Conservation (phyloP, 345 rosid genomes). For the Dovyalis caffra region DNA sequence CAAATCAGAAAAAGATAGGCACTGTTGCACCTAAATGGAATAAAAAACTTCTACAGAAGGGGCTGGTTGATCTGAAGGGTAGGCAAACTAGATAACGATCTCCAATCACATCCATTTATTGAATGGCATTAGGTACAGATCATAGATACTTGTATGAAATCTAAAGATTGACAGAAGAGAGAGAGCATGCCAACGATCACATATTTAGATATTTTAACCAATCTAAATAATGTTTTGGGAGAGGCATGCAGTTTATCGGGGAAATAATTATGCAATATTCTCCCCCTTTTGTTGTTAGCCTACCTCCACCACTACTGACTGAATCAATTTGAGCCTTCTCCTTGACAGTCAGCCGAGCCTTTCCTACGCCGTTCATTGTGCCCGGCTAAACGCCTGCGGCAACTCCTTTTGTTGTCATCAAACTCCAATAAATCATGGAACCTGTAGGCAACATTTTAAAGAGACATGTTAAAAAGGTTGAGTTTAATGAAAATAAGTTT, state of each 20-base stretch:
- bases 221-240: constrained; percentile 6
- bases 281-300: constrained; percentile 1
- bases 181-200: constrained; percentile 47
- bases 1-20: no score
- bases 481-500: not conserved
- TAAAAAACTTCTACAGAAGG: no score
- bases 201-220: constrained; percentile 8
- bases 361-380: constrained; percentile 89
- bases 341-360: constrained; percentile 43
- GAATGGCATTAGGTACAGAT: not conserved
- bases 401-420: constrained; percentile 75
- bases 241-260: constrained; percentile 2
- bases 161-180: constrained; percentile 83
- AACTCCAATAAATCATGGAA: constrained; percentile 80
- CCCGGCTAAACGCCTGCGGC: constrained; percentile 82
- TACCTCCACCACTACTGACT: not conserved
- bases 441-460: constrained; percentile 34
- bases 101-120: not conserved
- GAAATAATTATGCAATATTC: not conserved
- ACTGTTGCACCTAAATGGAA: no score
- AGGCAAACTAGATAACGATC: no score
- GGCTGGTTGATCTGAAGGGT: no score
- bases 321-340: constrained; percentile 42
- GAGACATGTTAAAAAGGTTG: not conserved
- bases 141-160: not conserved